Evolutionary conservation across 768 basidiomycete genomes (phyloP), one percentile per base, ranked within the genome.

Genomic region (Solioccasus polychromus): DNA sequence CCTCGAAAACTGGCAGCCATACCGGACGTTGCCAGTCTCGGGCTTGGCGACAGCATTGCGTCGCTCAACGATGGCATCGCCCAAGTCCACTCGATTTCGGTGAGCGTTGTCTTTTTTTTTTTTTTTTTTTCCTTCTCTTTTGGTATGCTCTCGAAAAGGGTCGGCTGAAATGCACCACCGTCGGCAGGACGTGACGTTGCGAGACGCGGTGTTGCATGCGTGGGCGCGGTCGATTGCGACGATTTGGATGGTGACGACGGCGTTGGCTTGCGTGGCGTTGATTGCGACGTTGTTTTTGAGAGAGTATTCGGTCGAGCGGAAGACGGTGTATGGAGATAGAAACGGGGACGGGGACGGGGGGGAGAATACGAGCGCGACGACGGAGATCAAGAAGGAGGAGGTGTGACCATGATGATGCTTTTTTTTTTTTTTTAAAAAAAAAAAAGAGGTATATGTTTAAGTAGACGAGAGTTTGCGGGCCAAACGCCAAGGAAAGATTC

Each of bases 171-270:
- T 26, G 11, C 10, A 4, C 6, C 8, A n/a, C 11, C 24, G 0
- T 22, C 28, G 46, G 17, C 52, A 83, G 79, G 75, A 88, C 51
- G 65, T 73, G 7, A 58, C 53, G 9, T 61, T 71, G 23, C 79
- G 80, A 10, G 56, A 67, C 20, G 69, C 68, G 32, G 67, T 85
- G 8, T 73, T 81, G 25, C 71, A 85, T 45, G 83, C 83, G 0
- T 87, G 79, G 64, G 72, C 83, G 12, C 69, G 71, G 24, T 79
- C 84, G 3, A 80, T 88, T 30, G 73, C 74, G 51, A 66, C 50
- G 36, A 80, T 88, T 19, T 88, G 85, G 84, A 50, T 85, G 18
- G 79, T 82, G 8, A 72, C 71, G 61, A 81, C 81, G 9, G 82
- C 80, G 0, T 66, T 87, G 22, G 41, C 77, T 7, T 80, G 77